Evolutionary conservation across 495 filamentous ascomycete genomes (phyloP), one percentile per base, ranked within the genome.

Genomic region (Hypoxylon cercidicola): DNA sequence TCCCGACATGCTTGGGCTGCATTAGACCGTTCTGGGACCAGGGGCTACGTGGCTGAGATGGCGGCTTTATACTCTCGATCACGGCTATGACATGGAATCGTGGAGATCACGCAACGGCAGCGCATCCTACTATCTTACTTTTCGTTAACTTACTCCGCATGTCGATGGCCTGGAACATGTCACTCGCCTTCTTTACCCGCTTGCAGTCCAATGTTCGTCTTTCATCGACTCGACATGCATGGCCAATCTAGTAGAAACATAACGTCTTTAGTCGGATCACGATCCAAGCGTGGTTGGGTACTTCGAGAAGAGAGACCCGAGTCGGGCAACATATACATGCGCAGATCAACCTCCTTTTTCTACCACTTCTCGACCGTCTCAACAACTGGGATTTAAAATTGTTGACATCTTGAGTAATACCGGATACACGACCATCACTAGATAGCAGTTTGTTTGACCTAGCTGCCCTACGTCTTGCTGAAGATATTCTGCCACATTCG

Each of bases 61-160:
- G 55, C 47, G 23, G 9, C 44, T 52, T 60, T 62, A 66, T 55
- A 46, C 55, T n/a, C 62, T 62, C 70, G 70, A 72, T 72, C 70
- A 57, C 44, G 20, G 64, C 34, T 47, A 63, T 51, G 50, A 60
- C 50, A 46, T 65, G 30, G 32, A 37, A 44, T 16, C 23, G 23
- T 20, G 25, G 28, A 60, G 55, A 72, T 72, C 70, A 58, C 41
- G 62, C 46, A 57, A 54, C 63, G 39, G 39, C 62, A 55, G 46
- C 10, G 19, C 66, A 50, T 63, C 62, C 47, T 43, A 41, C 9
- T 34, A 46, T 32, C 23, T 43, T 60, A 50, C 35, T 39, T 45
- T 53, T 62, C 58, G 37, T n/a, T 46, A 23, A 21, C 32, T n/a
- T 51, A 34, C 16, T 45, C 28, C 19, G 34, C 39, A 7, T 41